These are phyloP conservation scores for Ascomycota sp. DNA, from an alignment of 2,329 filamentous ascomycete genomes.

Conservation along the genomic window DNA sequence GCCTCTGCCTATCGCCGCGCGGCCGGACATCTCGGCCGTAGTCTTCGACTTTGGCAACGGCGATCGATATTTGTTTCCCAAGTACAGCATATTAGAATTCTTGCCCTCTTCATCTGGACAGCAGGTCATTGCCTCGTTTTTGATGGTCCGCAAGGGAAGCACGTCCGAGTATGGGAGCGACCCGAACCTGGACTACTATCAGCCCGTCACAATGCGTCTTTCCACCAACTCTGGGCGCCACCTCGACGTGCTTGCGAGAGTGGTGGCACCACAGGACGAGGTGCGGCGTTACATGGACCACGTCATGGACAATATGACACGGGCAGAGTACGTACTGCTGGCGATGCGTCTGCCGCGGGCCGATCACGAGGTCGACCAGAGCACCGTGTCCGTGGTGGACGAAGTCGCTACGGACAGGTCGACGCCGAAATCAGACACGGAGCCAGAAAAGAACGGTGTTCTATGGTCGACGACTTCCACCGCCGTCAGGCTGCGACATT, in stretches of 20 bases:
- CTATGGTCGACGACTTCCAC: conserved; percentile 12
- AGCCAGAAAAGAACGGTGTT: conserved; percentile 10
- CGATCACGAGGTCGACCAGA: conserved; percentile 11
- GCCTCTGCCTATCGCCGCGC: conserved; percentile 26
- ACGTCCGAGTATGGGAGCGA: conserved; percentile 44
- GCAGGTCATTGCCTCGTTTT: conserved; percentile 52
- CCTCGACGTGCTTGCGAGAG: conserved; percentile 37
- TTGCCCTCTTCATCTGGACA: conserved; percentile 27
- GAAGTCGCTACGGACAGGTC: conserved; percentile 12
- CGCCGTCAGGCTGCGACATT: conserved; percentile 1
- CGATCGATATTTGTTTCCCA: conserved; percentile 62
- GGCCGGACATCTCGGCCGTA: conserved; percentile 43
- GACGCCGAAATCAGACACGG: conserved; percentile 10
- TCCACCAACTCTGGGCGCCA: conserved; percentile 31
- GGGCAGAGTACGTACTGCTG: conserved; percentile 44
- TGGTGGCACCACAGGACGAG: conserved; percentile 42
- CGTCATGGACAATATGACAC: conserved; percentile 47
- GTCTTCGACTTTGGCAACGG: conserved; percentile 53
- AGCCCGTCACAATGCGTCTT: conserved; percentile 48
- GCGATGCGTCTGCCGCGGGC: conserved; percentile 42
- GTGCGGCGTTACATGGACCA: conserved; percentile 49
- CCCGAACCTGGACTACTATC: conserved; percentile 49
- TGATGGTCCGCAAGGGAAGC: conserved; percentile 55
- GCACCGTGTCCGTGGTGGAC: conserved; percentile 7
- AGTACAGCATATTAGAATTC: conserved; percentile 56